phyloP scores from a whole-genome alignment of 2,329 filamentous ascomycete species.

The Trichoderma sp. region DNA sequence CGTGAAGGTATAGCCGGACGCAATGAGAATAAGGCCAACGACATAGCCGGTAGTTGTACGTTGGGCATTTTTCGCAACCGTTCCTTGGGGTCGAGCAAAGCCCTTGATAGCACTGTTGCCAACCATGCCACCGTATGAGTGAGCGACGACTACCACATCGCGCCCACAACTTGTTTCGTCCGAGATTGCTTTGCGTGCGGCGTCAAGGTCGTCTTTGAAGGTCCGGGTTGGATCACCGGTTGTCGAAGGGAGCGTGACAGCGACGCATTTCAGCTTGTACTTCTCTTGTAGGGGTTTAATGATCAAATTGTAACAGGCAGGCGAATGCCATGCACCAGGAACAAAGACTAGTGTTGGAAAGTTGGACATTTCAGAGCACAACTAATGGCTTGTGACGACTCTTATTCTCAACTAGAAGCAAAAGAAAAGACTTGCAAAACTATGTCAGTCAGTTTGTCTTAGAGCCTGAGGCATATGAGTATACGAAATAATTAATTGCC shows the following conservation, averaged over 20 bases:
- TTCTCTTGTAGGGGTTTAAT: neutral
- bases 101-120: constrained; percentile 2
- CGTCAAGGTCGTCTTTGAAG: neutral
- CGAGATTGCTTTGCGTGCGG: neutral
- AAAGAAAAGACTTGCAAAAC: neutral
- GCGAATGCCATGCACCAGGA: neutral
- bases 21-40: constrained; percentile 1
- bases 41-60: neutral
- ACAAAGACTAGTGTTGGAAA: constrained; percentile 1
- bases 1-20: neutral
- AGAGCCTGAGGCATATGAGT: neutral
- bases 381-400: neutral
- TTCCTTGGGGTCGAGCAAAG: neutral
- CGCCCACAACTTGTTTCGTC: neutral
- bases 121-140: neutral
- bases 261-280: neutral
- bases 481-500: neutral
- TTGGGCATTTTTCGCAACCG: neutral
- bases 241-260: neutral
- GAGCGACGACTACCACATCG: neutral
- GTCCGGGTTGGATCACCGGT: neutral
- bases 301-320: neutral
- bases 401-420: neutral
- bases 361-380: neutral
- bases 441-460: neutral